Percentiles rank a stretch among this genome's conserved stretches.
Evolutionary conservation across 225 moss, liverwort and hornwort genomes (phyloP).

Genomic region (Marchantia paleacea): DNA sequence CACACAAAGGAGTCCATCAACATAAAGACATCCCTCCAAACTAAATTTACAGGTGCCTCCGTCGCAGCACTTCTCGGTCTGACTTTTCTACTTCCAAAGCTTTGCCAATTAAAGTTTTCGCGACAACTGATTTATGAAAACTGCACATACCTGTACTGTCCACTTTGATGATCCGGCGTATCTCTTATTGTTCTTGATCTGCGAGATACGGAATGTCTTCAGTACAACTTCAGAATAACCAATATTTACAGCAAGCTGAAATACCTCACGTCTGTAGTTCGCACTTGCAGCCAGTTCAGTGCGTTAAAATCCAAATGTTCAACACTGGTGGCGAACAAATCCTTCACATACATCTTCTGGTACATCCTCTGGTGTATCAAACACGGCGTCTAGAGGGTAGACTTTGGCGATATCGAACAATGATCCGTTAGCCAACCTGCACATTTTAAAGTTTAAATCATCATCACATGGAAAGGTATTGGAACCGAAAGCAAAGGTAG

Average conservation of each 20-base stretch:
- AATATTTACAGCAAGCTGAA: no score
- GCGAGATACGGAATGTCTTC: conserved; percentile 16
- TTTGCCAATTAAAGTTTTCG: no score
- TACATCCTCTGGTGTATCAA: conserved; percentile 86
- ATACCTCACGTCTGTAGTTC: no score
- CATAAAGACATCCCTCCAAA: no score
- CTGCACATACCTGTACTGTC: conserved; percentile 73
- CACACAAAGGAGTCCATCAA: no score
- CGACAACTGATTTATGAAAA: background rate
- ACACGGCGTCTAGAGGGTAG: conserved; percentile 91
- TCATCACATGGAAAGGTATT: background rate
- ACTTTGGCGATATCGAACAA: conserved; percentile 76
- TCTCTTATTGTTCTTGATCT: conserved; percentile 96
- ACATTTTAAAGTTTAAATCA: background rate
- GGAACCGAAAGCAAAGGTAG: background rate
- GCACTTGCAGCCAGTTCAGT: no score
- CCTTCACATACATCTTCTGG: conserved; percentile 72
- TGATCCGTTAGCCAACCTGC: conserved; percentile 72
- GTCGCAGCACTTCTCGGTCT: no score
- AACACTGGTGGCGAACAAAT: background rate
- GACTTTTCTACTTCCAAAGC: no score
- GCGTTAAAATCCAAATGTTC: no score
- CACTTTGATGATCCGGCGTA: conserved; percentile 79
- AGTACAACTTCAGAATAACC: background rate
- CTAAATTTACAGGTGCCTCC: no score